These are phyloP conservation scores for Boehmeria nivea DNA, from an alignment of 306 rosid species.

Conservation along the genomic window DNA sequence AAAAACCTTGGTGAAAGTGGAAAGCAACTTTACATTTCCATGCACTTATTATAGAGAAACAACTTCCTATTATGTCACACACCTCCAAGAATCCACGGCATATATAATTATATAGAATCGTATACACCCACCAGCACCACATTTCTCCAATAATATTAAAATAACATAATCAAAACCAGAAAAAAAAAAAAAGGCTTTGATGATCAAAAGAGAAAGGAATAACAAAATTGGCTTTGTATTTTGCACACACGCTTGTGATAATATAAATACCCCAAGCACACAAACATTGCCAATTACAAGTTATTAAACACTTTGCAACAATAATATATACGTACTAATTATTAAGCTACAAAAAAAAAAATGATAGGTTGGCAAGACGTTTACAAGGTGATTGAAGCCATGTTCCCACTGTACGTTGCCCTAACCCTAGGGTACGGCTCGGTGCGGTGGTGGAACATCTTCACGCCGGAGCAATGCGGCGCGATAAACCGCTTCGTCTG, in stretches of 20 bases:
- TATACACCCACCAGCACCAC: conserved; percentile 20
- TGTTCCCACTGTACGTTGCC: conserved; percentile 75
- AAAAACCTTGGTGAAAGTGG: conserved; percentile 24
- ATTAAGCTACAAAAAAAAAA: neutral
- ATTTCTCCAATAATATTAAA: conserved; percentile 1
- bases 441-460: conserved; percentile 78
- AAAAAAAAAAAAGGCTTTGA: neutral
- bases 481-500: conserved; percentile 81
- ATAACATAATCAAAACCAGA: neutral
- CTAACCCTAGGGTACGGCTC: conserved; percentile 81
- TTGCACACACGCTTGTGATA: no score
- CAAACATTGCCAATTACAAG: neutral
- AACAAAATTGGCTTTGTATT: conserved; percentile 14
- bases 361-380: conserved; percentile 92
- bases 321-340: neutral
- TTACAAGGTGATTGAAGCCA: conserved; percentile 69
- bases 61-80: conserved; percentile 16
- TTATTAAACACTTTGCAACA: neutral
- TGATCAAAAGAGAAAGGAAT: neutral
- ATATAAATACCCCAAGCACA: conserved; percentile 20
- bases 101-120: conserved; percentile 38
- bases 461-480: conserved; percentile 69
- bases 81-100: conserved; percentile 36
- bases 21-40: conserved; percentile 36
- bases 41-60: conserved; percentile 20